Evolutionary conservation across 257 asterid species (phyloP), one percentile per base, ranked within the genome.

Genomic region (Jaltomata sinuosa): DNA sequence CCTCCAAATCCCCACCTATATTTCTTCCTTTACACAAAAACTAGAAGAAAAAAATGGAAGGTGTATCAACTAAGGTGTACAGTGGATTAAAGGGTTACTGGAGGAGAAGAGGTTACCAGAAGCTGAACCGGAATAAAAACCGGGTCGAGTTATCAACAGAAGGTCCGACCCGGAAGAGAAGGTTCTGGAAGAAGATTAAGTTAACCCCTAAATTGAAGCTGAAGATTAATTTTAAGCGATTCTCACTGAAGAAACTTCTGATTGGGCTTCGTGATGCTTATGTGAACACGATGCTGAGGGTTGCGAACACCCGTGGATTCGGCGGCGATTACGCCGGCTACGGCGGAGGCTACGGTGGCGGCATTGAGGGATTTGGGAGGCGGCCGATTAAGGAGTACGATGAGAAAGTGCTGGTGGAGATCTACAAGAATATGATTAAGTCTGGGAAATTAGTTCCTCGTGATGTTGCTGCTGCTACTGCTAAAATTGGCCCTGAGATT

Each of bases 371-470:
- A 22, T 94, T 94, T 84, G 97, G 94, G 42, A 16, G 65, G 57
- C 80, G 88, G 50, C 83, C 89, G 16, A 45, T 87, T 12, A 90
- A 89, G 65, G 93, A 90, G 84, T 90, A 90, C 61, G 93, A 90
- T 22, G 93, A 90, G 87, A 86, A 57, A 88, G 85, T 87, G 88
- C 69, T 90, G 1, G 42, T 85, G 36, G 89, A 89, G 90, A 84
- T 89, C 85, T 90, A 90, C 57, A 89, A 86, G 55, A 89, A 91
- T 25, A 27, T 90, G 57, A 59, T 89, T 88, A 87, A 53, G n/a
- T n/a, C n/a, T n/a, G 92, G 95, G 0, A 92, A 90, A 19, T 6
- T 88, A 81, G 93, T 72, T 59, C 90, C 90, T 42, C 91, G 91
- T 34, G 96, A 91, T 55, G 93, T 90, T 72, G 6, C 79, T 71